A percentile compares a stretch with the other conserved stretches of the same genome.
Conservation (phyloP, 2,329 filamentous ascomycete species). For the Microcyclospora tardicrescens region DNA sequence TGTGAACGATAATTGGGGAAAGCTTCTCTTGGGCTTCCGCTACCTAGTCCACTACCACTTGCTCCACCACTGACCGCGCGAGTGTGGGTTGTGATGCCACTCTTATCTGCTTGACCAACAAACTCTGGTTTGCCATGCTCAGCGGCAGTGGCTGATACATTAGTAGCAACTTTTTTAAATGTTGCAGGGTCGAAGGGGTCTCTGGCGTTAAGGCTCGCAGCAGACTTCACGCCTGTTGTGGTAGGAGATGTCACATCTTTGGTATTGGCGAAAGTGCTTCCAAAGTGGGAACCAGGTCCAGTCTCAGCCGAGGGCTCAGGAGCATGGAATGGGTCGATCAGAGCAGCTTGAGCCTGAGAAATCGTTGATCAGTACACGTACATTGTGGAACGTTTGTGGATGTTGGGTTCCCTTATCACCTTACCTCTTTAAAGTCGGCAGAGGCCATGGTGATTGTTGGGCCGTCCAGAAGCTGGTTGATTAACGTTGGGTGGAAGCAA, state of each 20-base stretch:
- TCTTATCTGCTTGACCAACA: not conserved
- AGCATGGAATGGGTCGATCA: constrained; percentile 56
- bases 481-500: too few species aligned
- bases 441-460: too few species aligned
- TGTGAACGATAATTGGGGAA: constrained; percentile 35
- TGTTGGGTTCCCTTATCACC: too few species aligned
- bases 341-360: constrained; percentile 34
- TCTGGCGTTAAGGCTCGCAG: constrained; percentile 32
- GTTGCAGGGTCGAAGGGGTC: constrained; percentile 5
- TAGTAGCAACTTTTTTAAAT: not conserved
- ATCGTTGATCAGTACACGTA: not conserved
- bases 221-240: constrained; percentile 20
- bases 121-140: constrained; percentile 11
- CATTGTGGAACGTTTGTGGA: too few species aligned
- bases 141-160: constrained; percentile 13
- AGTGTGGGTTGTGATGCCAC: constrained; percentile 3
- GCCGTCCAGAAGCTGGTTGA: too few species aligned
- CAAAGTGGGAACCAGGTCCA: constrained; percentile 48
- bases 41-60: constrained; percentile 21
- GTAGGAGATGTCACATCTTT: constrained; percentile 20
- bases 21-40: constrained; percentile 32
- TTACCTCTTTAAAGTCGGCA: too few species aligned
- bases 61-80: constrained; percentile 10
- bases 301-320: constrained; percentile 56
- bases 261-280: constrained; percentile 30